Base-by-base conservation (phyloP, 352 stramenopile species). In the Phytopythium ostracodes region DNA sequence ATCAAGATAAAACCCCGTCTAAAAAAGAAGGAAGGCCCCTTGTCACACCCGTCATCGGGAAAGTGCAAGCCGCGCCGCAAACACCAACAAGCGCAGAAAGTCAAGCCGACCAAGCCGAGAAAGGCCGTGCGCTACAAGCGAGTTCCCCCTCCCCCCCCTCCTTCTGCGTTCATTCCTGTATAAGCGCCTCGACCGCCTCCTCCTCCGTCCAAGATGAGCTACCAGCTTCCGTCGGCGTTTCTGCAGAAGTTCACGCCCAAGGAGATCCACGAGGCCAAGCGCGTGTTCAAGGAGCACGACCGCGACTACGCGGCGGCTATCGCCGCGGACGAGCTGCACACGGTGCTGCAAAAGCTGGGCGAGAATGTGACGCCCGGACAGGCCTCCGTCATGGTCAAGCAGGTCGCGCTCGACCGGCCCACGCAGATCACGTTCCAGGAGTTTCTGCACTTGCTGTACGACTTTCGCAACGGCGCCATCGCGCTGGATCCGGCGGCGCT, bases 221-320 rank as follows among this genome's bases (percentile, higher is more conserved):
- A 95, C 76, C 81, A 92, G 56, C 69, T 95, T 24, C 87, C 84
- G 36, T 92, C 84, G 31, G 70, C 76, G 50, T 95, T 93, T 62
- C 60, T 95, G 55, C 86, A 93, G 61, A 93, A 93, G 65, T 93
- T 95, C 64, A 87, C 83, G 62, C 87, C 85, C 66, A 91, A 90
- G 65, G 87, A 96, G 70, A 93, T 92, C 70, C 79, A 93, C 63
- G 81, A 94, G 68, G 75, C 92, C 67, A 92, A 94, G 69, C 77
- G 80, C 63, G 80, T 89, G 35, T 96, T 96, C 69, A 91, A 91
- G 60, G 79, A 91, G 73, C 87, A 92, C 57, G 87, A 96, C 68
- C 65, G 62, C 54, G 81, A 96, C 70, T 82, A 79, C 51, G 72
- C 72, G 15, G 87, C 81, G 7, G 80, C 79, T 12, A 79, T 94